phyloP scores from a whole-genome alignment of 768 basidiomycete genomes.

The Candolleomyces efflorescens region DNA sequence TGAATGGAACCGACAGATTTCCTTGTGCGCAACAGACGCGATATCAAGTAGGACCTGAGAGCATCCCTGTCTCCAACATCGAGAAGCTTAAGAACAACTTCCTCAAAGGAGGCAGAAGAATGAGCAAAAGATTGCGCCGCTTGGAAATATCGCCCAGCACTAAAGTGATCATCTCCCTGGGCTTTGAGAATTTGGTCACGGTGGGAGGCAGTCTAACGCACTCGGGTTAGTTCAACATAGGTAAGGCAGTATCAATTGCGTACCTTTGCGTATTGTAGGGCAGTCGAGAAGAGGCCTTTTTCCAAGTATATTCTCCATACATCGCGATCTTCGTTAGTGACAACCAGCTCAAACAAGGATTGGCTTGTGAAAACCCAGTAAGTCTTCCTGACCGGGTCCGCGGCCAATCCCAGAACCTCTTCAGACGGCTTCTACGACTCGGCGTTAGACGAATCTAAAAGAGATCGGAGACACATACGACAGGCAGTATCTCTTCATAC shows the following conservation, averaged over 20 bases:
- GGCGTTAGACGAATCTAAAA: neutral
- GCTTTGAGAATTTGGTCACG: slow-evolving; percentile 78
- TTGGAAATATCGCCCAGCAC: slow-evolving; percentile 78
- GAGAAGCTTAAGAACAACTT: slow-evolving; percentile 85
- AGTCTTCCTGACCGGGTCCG: slow-evolving; percentile 85
- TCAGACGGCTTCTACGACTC: slow-evolving; percentile 67
- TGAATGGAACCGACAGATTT: slow-evolving; percentile 57
- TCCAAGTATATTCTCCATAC: slow-evolving; percentile 91
- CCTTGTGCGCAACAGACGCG: slow-evolving; percentile 78
- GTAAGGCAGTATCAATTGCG: slow-evolving; percentile 10
- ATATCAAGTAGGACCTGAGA: slow-evolving; percentile 83
- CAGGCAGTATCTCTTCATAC: slow-evolving; percentile 78
- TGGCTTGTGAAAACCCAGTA: slow-evolving; percentile 93
- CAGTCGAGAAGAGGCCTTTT: slow-evolving; percentile 71
- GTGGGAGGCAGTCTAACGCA: slow-evolving; percentile 73
- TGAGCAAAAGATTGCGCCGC: slow-evolving; percentile 92
- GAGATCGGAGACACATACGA: slow-evolving; percentile 44
- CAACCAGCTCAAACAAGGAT: slow-evolving; percentile 82
- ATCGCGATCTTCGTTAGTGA: slow-evolving; percentile 86
- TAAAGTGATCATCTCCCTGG: slow-evolving; percentile 79
- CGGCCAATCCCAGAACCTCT: slow-evolving; percentile 64
- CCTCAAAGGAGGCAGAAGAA: slow-evolving; percentile 84
- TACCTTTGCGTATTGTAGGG: slow-evolving; percentile 81
- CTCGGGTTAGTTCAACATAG: neutral
- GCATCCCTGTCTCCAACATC: slow-evolving; percentile 90